Evolutionary conservation across 2,329 filamentous ascomycete genomes (phyloP), one percentile per base, ranked within the genome.

Genomic region (Fonsecaea nubica): DNA sequence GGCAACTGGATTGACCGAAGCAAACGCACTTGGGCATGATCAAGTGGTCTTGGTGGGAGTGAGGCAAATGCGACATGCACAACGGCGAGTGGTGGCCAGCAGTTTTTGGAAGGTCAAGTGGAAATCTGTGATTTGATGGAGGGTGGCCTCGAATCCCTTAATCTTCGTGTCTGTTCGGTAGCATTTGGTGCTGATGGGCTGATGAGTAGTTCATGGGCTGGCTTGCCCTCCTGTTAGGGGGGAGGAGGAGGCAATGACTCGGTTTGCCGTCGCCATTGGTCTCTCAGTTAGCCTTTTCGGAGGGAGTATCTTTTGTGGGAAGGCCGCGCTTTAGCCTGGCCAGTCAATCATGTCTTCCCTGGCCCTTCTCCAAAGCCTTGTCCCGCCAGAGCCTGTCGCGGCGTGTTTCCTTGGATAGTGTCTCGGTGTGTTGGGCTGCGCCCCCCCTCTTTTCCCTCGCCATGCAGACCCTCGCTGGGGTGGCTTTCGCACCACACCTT

Each of bases 361-460:
- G 63, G 62, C 7, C 32, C 36, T 50, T 60, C 59, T 61, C 35
- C 63, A 61, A 68, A 68, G 66, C 66, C 66, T 68, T 60, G 66
- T 68, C 61, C 60, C 56, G 45, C 52, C 45, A 63, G 55, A 63
- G 55, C n/a, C 55, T 50, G 61, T 58, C 53, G 38, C 30, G 25
- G 32, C 57, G 21, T 30, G 32, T 40, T 38, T n/a, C 50, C 33
- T n/a, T 58, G 13, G 10, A 38, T 30, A 12, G 13, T 53, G 50
- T 33, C 33, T 35, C 50, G 53, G 36, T 55, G 55, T 30, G 33
- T 63, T 66, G 63, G 63, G 54, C 60, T 68, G 32, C 52, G 62
- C 58, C 40, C 54, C 55, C 56, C 50, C 57, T 55, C 40, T 52
- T 58, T 15, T 36, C 25, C 25, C 25, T 52, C 40, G 58, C 61